Conservation (phyloP, 2,329 filamentous ascomycete genomes). For the Aureobasidium sp. region DNA sequence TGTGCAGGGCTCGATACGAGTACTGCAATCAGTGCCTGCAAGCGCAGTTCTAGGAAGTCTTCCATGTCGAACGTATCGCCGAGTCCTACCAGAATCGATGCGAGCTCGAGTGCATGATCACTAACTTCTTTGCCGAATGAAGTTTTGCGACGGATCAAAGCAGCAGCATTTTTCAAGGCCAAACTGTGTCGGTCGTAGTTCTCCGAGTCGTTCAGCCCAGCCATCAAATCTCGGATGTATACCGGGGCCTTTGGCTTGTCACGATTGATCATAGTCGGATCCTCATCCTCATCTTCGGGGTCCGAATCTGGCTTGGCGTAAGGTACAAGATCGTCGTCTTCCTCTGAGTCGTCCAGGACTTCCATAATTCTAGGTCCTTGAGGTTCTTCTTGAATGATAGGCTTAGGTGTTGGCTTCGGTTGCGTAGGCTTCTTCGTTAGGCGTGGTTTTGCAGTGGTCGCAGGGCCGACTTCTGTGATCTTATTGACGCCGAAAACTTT, state of each 20-base stretch:
- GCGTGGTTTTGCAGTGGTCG: not conserved
- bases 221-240: slow-evolving; percentile 79
- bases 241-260: slow-evolving; percentile 80
- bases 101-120: slow-evolving; percentile 75
- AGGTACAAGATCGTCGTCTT: slow-evolving; percentile 58
- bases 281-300: slow-evolving; percentile 84
- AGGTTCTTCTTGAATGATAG: slow-evolving; percentile 20
- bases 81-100: slow-evolving; percentile 65
- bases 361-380: slow-evolving; percentile 26
- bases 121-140: slow-evolving; percentile 81
- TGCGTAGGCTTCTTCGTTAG: not conserved
- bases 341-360: slow-evolving; percentile 29
- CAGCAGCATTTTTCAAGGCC: slow-evolving; percentile 65
- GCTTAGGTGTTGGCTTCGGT: not conserved
- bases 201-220: slow-evolving; percentile 70
- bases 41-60: slow-evolving; percentile 63
- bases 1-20: slow-evolving; percentile 65
- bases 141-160: slow-evolving; percentile 78
- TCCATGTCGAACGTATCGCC: slow-evolving; percentile 80
- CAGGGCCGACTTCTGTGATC: not conserved
- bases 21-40: slow-evolving; percentile 76
- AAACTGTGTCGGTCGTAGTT: slow-evolving; percentile 78
- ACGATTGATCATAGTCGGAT: slow-evolving; percentile 75
- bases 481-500: not conserved
- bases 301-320: slow-evolving; percentile 86